phyloP scores from a whole-genome alignment of 345 rosid species.

The Linum lewisii region DNA sequence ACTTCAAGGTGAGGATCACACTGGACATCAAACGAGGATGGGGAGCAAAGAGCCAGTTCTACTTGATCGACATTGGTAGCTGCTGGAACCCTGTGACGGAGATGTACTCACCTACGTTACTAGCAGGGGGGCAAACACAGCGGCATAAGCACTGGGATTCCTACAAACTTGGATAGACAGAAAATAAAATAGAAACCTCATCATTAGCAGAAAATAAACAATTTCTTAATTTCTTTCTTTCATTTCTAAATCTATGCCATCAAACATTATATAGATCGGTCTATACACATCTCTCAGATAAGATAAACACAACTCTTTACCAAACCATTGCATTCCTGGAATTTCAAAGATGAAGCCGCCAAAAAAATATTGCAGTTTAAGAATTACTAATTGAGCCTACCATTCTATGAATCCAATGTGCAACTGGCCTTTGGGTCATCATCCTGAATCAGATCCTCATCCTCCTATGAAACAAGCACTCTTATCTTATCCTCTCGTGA shows the following conservation, averaged over 20 bases:
- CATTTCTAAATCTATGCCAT: too few relatives aligned
- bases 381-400: background rate
- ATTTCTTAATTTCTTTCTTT: too few relatives aligned
- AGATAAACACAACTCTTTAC: background rate
- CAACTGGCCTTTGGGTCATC: constrained; percentile 18
- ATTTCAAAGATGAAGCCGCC: background rate
- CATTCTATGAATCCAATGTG: background rate
- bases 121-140: constrained; percentile 16
- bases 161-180: background rate
- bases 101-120: constrained; percentile 24
- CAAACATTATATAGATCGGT: too few relatives aligned
- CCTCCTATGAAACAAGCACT: constrained; percentile 78
- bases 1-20: constrained; percentile 26
- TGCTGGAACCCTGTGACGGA: constrained; percentile 30
- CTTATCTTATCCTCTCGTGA: constrained; percentile 76
- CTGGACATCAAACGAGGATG: constrained; percentile 25
- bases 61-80: constrained; percentile 29
- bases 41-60: constrained; percentile 26
- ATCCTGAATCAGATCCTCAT: constrained; percentile 43
- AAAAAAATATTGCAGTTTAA: background rate
- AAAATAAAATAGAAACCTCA: too few relatives aligned
- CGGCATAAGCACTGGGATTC: too few relatives aligned
- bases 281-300: too few relatives aligned
- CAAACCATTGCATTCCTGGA: background rate
- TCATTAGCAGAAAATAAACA: too few relatives aligned